Percentiles rank a stretch among this genome's conserved stretches.
These are phyloP conservation scores for Sphagnum magellanicum DNA, from an alignment of 228 moss, liverwort and hornwort genomes.

Conservation along the genomic window DNA sequence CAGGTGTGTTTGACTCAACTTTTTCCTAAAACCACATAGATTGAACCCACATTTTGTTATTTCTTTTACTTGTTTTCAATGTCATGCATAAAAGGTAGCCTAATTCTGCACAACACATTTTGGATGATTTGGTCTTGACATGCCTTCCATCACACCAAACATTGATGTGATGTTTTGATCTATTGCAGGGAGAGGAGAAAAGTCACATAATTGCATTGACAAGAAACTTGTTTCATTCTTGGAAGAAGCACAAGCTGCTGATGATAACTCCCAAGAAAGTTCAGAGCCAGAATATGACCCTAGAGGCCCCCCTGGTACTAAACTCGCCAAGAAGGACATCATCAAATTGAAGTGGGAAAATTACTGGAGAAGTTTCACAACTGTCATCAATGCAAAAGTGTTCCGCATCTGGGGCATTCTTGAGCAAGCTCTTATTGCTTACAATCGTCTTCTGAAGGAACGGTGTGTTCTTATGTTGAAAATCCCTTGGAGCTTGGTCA, in stretches of 20 bases:
- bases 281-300: constrained; percentile 17
- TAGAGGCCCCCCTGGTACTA: constrained; percentile 17
- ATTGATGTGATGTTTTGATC: too few relatives aligned
- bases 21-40: neutral
- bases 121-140: too few relatives aligned
- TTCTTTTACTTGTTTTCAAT: too few relatives aligned
- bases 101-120: too few relatives aligned
- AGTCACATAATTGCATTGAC: constrained; percentile 11
- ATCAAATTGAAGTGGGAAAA: constrained; percentile 64
- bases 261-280: constrained; percentile 15
- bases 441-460: constrained; percentile 75
- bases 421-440: constrained; percentile 51
- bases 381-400: constrained; percentile 52
- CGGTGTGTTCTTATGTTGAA: constrained; percentile 20
- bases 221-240: constrained; percentile 14
- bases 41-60: too few relatives aligned
- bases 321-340: constrained; percentile 14
- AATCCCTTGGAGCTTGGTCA: neutral
- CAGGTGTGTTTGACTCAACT: constrained; percentile 10
- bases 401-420: constrained; percentile 60
- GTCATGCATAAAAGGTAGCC: too few relatives aligned
- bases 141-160: neutral
- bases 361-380: constrained; percentile 86
- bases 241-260: constrained; percentile 1
- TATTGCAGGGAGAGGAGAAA: neutral